Evolutionary conservation across 1,284 basidiomycete species (phyloP).

Genomic region (Mycosarcoma mackinlayi): DNA sequence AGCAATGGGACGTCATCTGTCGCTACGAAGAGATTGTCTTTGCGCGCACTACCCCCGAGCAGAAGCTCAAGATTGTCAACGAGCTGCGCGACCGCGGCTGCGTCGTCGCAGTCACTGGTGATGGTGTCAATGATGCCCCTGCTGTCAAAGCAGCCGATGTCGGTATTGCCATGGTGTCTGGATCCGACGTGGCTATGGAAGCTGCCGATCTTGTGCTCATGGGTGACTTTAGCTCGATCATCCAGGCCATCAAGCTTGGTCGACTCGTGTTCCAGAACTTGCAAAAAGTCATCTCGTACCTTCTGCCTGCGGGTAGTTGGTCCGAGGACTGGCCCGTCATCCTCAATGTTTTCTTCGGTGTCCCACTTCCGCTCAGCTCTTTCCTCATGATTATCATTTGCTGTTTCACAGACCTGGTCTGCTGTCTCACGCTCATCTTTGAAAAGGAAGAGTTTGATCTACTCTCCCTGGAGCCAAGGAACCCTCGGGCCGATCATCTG

Average conservation of each 20-base stretch:
- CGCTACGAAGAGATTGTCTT: slow-evolving; percentile 79
- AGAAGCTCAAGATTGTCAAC: slow-evolving; percentile 77
- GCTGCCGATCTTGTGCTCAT: slow-evolving; percentile 62
- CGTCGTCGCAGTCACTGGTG: slow-evolving; percentile 75
- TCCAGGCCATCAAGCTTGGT: slow-evolving; percentile 68
- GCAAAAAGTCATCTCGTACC: slow-evolving; percentile 70
- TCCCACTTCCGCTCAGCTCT: slow-evolving; percentile 73
- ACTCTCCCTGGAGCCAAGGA: slow-evolving; percentile 68
- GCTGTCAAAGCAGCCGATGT: slow-evolving; percentile 70
- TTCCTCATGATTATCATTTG: slow-evolving; percentile 71
- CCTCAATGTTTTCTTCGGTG: slow-evolving; percentile 72
- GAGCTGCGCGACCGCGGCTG: slow-evolving; percentile 73
- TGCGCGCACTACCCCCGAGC: slow-evolving; percentile 78
- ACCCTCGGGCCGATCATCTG: slow-evolving; percentile 66
- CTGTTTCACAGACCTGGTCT: slow-evolving; percentile 70
- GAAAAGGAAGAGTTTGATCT: slow-evolving; percentile 74
- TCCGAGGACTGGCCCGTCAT: slow-evolving; percentile 78
- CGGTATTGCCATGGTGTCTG: slow-evolving; percentile 71
- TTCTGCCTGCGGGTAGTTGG: slow-evolving; percentile 71
- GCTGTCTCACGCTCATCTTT: slow-evolving; percentile 73
- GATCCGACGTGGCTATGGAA: slow-evolving; percentile 69
- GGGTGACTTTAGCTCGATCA: slow-evolving; percentile 56
- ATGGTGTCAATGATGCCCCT: slow-evolving; percentile 79
- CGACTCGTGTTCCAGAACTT: slow-evolving; percentile 79
- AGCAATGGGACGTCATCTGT: slow-evolving; percentile 72